Percentiles rank a stretch among this genome's conserved stretches.
Conservation (phyloP, 2,329 filamentous ascomycete genomes). For the Monosporascus sp. region DNA sequence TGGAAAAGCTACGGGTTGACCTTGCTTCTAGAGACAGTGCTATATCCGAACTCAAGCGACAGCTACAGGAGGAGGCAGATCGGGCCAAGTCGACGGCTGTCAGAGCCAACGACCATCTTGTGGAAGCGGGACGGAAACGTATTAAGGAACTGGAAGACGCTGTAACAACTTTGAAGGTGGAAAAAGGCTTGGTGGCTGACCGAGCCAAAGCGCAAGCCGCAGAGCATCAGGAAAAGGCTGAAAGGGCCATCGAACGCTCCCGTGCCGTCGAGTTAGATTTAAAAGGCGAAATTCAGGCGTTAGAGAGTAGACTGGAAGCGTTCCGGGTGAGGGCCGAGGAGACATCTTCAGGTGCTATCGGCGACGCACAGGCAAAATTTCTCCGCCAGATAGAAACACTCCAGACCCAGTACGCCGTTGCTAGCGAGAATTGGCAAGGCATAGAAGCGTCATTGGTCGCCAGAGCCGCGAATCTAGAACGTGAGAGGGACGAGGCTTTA, state of each 20-base stretch:
- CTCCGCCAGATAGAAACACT: constrained; percentile 91
- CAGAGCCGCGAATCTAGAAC: constrained; percentile 73
- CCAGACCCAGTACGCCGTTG: constrained; percentile 90
- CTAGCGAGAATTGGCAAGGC: constrained; percentile 95
- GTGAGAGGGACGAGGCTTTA: constrained; percentile 81
- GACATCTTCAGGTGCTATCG: constrained; percentile 72
- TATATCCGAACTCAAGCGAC: constrained; percentile 63
- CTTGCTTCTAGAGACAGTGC: constrained; percentile 57
- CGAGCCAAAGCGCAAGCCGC: constrained; percentile 60
- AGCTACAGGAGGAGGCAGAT: constrained; percentile 63
- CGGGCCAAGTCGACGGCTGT: constrained; percentile 62
- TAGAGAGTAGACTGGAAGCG: constrained; percentile 87
- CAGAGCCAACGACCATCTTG: constrained; percentile 60
- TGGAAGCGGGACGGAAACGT: constrained; percentile 58
- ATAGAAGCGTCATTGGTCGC: constrained; percentile 84
- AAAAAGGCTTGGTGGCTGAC: constrained; percentile 71
- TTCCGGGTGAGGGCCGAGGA: constrained; percentile 85
- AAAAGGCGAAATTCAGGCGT: constrained; percentile 66
- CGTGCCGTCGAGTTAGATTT: constrained; percentile 69
- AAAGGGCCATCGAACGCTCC: constrained; percentile 65
- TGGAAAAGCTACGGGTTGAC: constrained; percentile 59
- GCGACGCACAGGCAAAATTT: constrained; percentile 83
- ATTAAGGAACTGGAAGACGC: constrained; percentile 51
- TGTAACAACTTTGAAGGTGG: constrained; percentile 63
- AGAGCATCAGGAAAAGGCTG: constrained; percentile 67